Conservation (phyloP, 2,329 filamentous ascomycete species). For the Ceratocystis eucalypticola region DNA sequence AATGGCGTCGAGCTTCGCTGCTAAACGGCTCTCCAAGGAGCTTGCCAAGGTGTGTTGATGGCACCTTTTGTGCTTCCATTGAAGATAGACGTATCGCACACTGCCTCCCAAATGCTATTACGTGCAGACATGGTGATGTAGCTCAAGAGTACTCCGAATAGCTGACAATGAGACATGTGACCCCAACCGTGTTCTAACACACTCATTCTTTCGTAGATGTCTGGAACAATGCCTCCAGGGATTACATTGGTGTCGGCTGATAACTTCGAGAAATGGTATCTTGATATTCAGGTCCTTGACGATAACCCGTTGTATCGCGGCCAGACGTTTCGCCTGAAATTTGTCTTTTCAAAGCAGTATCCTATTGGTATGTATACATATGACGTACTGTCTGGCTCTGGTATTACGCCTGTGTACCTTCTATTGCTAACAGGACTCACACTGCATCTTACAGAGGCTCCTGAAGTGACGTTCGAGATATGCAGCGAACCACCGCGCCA, state of each 20-base stretch:
- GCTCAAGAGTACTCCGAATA: background rate
- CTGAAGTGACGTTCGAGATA: constrained; percentile 79
- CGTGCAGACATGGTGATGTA: background rate
- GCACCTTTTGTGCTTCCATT: background rate
- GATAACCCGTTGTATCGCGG: constrained; percentile 74
- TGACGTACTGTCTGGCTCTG: background rate
- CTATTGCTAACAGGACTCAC: constrained; percentile 1
- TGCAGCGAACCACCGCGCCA: constrained; percentile 39
- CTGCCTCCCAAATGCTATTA: background rate
- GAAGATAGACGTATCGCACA: constrained; percentile 5
- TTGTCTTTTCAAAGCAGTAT: constrained; percentile 71
- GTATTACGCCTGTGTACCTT: background rate
- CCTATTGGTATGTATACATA: constrained; percentile 58
- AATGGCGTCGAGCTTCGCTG: constrained; percentile 32
- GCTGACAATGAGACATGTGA: constrained; percentile 1
- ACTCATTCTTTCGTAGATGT: constrained; percentile 31
- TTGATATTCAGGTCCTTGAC: constrained; percentile 87
- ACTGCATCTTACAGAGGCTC: constrained; percentile 51
- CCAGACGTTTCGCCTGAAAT: constrained; percentile 72
- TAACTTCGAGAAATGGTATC: constrained; percentile 75
- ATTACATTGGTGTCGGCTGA: constrained; percentile 72
- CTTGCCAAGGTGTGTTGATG: constrained; percentile 36
- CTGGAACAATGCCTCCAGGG: constrained; percentile 44
- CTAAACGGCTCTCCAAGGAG: constrained; percentile 48
- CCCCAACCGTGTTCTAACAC: background rate